Evolutionary conservation across 148 eudicot genomes (phyloP).

Genomic region (Camellia sinensis): DNA sequence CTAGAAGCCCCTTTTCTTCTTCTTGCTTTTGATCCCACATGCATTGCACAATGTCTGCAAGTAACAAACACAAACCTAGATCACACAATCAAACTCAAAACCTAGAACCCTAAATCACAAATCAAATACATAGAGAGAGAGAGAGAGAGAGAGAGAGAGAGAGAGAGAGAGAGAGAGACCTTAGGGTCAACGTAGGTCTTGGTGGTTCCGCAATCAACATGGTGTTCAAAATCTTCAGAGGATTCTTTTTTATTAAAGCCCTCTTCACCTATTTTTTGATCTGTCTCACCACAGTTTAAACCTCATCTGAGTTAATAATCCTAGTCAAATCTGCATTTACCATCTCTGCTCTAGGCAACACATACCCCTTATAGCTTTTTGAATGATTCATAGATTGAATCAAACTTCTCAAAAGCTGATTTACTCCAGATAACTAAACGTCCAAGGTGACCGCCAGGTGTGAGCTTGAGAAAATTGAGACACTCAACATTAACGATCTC

Average conservation of each 20-base stretch:
- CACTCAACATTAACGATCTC: conserved; percentile 74
- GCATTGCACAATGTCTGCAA: conserved; percentile 91
- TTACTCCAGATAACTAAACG: conserved; percentile 82
- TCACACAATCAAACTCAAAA: conserved; percentile 21
- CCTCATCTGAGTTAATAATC: conserved; percentile 82
- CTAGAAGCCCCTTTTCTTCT: conserved; percentile 70
- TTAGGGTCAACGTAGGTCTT: conserved; percentile 96
- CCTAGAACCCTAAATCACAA: background rate
- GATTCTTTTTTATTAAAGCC: conserved; percentile 83
- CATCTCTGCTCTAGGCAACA: conserved; percentile 78
- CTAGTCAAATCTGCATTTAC: conserved; percentile 74
- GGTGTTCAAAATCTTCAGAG: conserved; percentile 72
- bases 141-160: too few relatives aligned
- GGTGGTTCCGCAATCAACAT: conserved; percentile 89
- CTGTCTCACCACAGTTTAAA: conserved; percentile 75
- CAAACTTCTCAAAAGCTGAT: conserved; percentile 77
- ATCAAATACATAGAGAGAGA: background rate
- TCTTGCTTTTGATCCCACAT: conserved; percentile 92
- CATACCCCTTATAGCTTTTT: conserved; percentile 69
- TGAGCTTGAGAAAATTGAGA: conserved; percentile 66
- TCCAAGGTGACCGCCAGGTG: conserved; percentile 86
- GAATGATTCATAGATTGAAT: conserved; percentile 68
- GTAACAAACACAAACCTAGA: background rate
- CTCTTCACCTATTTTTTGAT: conserved; percentile 70
- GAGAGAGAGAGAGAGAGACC: conserved; percentile 35